phyloP scores from a whole-genome alignment of 495 filamentous ascomycete genomes.

The Penicillium longicatenatum region DNA sequence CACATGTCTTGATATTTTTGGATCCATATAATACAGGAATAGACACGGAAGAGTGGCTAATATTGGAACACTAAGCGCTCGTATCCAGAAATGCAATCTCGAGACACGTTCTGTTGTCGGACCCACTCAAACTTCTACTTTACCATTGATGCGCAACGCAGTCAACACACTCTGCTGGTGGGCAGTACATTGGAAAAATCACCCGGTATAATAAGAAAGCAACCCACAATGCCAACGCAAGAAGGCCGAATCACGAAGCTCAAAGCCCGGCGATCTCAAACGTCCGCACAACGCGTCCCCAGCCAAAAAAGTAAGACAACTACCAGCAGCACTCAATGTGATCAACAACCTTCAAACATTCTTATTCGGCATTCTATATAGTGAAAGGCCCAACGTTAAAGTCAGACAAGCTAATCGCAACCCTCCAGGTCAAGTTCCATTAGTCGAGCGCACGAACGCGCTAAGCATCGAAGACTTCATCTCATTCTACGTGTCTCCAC shows the following conservation, averaged over 20 bases:
- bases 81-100: not conserved
- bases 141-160: not conserved
- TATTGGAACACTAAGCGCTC: not conserved
- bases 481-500: constrained; percentile 28
- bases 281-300: constrained; percentile 16
- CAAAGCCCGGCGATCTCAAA: constrained; percentile 10
- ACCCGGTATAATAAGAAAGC: not conserved
- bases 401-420: constrained; percentile 6
- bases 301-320: constrained; percentile 19
- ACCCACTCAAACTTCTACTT: not conserved
- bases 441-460: constrained; percentile 48
- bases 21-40: no score
- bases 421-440: constrained; percentile 26
- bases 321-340: not conserved
- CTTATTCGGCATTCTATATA: not conserved
- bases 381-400: not conserved
- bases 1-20: no score
- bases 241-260: constrained; percentile 29
- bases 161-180: not conserved
- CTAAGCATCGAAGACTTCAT: constrained; percentile 38
- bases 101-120: not conserved
- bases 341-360: not conserved
- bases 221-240: constrained; percentile 23
- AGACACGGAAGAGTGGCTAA: no score
- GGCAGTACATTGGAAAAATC: not conserved